Conservation (phyloP, 2,329 filamentous ascomycete genomes). For the Tolypocladium pustulatum region DNA sequence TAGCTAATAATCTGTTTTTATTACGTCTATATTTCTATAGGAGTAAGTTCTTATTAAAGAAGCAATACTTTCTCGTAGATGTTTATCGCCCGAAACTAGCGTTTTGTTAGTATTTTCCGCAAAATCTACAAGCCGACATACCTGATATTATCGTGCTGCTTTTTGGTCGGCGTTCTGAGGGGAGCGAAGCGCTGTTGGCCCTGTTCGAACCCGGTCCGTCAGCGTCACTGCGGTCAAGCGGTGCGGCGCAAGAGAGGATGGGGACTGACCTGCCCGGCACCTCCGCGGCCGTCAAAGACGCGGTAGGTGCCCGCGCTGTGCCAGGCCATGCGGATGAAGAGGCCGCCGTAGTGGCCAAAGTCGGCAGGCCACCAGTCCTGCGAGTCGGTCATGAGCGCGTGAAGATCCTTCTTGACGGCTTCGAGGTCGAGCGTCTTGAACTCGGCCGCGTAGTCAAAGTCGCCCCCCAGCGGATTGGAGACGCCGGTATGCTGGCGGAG, state of each 20-base stretch:
- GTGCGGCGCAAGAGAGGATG: neutral
- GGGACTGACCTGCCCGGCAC: constrained; percentile 44
- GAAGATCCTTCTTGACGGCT: constrained; percentile 66
- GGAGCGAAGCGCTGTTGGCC: constrained; percentile 74
- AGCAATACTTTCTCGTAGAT: too few relatives aligned
- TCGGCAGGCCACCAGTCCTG: constrained; percentile 78
- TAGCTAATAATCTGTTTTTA: too few relatives aligned
- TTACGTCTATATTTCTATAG: too few relatives aligned
- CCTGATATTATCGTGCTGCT: too few relatives aligned
- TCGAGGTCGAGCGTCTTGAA: constrained; percentile 51
- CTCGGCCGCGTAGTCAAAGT: constrained; percentile 62
- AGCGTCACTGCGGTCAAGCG: neutral
- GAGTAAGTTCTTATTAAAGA: too few relatives aligned
- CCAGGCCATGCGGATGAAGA: constrained; percentile 76
- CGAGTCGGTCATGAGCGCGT: constrained; percentile 64
- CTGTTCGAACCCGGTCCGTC: constrained; percentile 2
- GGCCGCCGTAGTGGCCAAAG: constrained; percentile 70
- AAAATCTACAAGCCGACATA: too few relatives aligned
- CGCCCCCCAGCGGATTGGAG: constrained; percentile 52
- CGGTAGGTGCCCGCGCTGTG: constrained; percentile 73
- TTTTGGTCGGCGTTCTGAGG: too few relatives aligned
- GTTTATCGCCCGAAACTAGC: too few relatives aligned
- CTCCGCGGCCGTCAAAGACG: constrained; percentile 63
- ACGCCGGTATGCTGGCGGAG: constrained; percentile 58
- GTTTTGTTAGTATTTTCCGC: too few relatives aligned